These are phyloP conservation scores for Inosperma sp. DNA, from an alignment of 768 basidiomycete species.

Conservation along the genomic window DNA sequence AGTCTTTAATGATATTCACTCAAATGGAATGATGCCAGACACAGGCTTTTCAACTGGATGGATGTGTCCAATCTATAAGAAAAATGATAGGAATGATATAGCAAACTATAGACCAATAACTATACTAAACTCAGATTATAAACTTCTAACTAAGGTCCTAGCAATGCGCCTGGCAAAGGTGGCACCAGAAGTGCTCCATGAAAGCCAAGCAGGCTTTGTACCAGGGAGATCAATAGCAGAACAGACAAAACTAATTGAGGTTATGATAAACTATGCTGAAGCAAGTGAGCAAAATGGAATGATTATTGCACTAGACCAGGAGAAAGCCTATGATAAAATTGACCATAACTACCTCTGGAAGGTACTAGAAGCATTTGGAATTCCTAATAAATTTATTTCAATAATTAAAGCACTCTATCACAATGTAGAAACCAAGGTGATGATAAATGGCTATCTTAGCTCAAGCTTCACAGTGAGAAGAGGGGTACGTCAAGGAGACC, in stretches of 20 bases:
- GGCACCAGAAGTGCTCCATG: conserved; percentile 24
- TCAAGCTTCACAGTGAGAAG: conserved; percentile 14
- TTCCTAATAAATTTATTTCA: conserved; percentile 27
- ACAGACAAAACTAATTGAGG: conserved; percentile 25
- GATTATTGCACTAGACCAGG: too few species aligned
- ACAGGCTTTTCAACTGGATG: conserved; percentile 28
- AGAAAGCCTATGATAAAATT: too few species aligned
- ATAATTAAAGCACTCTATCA: conserved; percentile 28
- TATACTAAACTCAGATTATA: conserved; percentile 35
- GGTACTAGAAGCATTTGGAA: conserved; percentile 17
- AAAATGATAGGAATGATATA: conserved; percentile 29
- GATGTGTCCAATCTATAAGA: conserved; percentile 43
- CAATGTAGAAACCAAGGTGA: conserved; percentile 25
- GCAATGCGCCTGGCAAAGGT: conserved; percentile 17
- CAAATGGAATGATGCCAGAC: conserved; percentile 12
- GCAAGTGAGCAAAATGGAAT: conserved; percentile 23
- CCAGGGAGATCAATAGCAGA: conserved; percentile 19
- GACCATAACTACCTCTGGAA: conserved; percentile 20
- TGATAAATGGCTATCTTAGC: conserved; percentile 30
- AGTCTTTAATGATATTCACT: conserved; percentile 28
- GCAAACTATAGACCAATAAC: conserved; percentile 38
- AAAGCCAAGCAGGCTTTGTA: conserved; percentile 39
- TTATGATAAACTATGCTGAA: conserved; percentile 25
- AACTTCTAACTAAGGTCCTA: conserved; percentile 28
- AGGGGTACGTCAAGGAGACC: conserved; percentile 12